Conservation (phyloP, 2,329 filamentous ascomycete genomes). For the Cladosporium cucumerinum region DNA sequence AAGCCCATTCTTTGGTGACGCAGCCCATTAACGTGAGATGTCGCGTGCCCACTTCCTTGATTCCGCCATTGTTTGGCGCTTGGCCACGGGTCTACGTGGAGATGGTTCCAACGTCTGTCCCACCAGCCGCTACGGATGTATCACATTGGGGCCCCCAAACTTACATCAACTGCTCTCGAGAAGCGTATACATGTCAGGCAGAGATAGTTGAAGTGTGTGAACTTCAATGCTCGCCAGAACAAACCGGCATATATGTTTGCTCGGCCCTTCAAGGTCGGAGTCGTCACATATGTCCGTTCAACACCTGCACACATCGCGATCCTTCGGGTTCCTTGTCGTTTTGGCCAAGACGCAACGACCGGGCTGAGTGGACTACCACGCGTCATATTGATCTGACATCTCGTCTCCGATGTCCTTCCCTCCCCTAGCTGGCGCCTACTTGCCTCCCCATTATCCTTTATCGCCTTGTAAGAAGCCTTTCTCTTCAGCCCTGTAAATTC, state of each 20-base stretch:
- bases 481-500: neutral
- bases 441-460: neutral
- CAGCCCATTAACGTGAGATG: neutral
- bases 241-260: neutral
- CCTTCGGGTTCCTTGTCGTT: neutral
- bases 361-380: neutral
- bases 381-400: conserved; percentile 9
- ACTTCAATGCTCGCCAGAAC: neutral
- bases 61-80: conserved; percentile 4
- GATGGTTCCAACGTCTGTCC: conserved; percentile 5
- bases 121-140: neutral
- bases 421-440: neutral
- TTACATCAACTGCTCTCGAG: neutral
- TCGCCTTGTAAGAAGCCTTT: neutral
- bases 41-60: conserved; percentile 9
- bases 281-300: neutral
- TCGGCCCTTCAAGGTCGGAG: neutral
- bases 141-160: neutral
- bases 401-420: conserved; percentile 8
- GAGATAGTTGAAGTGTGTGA: neutral
- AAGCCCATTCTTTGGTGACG: conserved; percentile 1
- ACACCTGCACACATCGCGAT: neutral
- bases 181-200: neutral
- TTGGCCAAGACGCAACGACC: conserved; percentile 15
- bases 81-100: neutral